phyloP scores from a whole-genome alignment of 805 yeast genomes.

The Myxozyma mucilagina region DNA sequence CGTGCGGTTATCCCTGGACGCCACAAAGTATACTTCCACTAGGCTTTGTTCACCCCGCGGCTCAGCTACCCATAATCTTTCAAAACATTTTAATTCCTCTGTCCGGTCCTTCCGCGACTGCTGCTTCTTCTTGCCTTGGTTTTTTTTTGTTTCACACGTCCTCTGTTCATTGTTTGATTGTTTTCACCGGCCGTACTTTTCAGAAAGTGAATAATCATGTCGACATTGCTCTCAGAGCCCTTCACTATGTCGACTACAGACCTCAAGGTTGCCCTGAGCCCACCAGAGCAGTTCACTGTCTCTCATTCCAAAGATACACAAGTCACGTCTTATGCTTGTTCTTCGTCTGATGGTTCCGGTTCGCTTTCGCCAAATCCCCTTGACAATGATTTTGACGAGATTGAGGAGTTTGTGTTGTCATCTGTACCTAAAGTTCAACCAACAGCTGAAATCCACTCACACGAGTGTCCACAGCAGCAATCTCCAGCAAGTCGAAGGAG shows the following conservation, averaged over 20 bases:
- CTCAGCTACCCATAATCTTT: neutral
- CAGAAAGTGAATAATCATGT: no score
- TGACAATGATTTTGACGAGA: constrained; percentile 9
- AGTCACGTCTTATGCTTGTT: neutral
- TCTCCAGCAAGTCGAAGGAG: neutral
- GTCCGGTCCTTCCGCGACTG: neutral
- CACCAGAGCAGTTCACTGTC: neutral
- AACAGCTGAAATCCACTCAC: neutral
- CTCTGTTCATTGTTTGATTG: no score
- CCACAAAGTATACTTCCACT: neutral
- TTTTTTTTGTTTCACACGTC: no score
- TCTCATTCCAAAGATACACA: neutral
- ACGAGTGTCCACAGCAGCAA: neutral
- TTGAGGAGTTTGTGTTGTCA: constrained; percentile 5
- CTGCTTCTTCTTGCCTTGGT: no score
- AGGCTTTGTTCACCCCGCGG: neutral
- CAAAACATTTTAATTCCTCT: neutral
- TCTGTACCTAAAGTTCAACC: neutral
- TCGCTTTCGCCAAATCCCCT: neutral
- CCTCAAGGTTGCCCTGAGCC: neutral
- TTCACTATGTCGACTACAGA: no score
- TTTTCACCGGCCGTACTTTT: no score
- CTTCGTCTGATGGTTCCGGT: neutral
- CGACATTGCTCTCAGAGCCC: no score
- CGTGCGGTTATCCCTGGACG: neutral